Evolutionary conservation across 2,329 filamentous ascomycete genomes (phyloP), one percentile per base, ranked within the genome.

Genomic region (Dothiorella sarmentorum): DNA sequence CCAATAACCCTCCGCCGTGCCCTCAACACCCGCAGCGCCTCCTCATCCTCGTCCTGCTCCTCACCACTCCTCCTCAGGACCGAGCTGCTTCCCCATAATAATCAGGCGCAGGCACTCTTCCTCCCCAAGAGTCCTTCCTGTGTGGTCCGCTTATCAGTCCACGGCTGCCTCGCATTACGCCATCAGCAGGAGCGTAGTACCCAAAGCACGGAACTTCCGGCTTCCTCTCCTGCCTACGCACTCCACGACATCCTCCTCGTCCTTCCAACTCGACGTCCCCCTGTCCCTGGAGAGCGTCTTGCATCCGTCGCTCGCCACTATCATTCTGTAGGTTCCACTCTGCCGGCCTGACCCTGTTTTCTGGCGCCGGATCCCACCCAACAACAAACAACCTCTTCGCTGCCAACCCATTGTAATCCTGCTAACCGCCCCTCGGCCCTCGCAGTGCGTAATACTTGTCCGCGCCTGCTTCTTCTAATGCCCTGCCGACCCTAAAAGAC

Each of bases 381-480:
- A n/a, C n/a, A n/a, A n/a, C n/a, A n/a, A n/a, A n/a, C n/a, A n/a
- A n/a, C n/a, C 35, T 17, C 42, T 20, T 31, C 33, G 18, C 24
- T 35, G 35, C 20, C 20, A 7, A 26, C 3, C 11, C 49, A 31
- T 26, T 29, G 24, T 38, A 15, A 22, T 10, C 29, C 33, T 53
- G 57, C 57, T 59, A 20, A 52, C 55, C 10, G 17, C 42, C n/a
- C n/a, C 7, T 5, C 26, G 15, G 4, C 33, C n/a, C 26, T 31
- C 26, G 35, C 62, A 62, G 56, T 58, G 59, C 60, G 63, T 66
- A 65, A 66, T 69, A 67, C 63, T 64, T 62, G 64, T 24, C 31
- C 33, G 18, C 15, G 24, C 64, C 64, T 64, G 61, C 60, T 67
- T 66, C 67, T 74, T 72, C 71, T 78, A 76, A 79, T 78, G 76